Evolutionary conservation across 2,329 filamentous ascomycete genomes (phyloP), one percentile per base, ranked within the genome.

Genomic region (Claviceps fusiformis): DNA sequence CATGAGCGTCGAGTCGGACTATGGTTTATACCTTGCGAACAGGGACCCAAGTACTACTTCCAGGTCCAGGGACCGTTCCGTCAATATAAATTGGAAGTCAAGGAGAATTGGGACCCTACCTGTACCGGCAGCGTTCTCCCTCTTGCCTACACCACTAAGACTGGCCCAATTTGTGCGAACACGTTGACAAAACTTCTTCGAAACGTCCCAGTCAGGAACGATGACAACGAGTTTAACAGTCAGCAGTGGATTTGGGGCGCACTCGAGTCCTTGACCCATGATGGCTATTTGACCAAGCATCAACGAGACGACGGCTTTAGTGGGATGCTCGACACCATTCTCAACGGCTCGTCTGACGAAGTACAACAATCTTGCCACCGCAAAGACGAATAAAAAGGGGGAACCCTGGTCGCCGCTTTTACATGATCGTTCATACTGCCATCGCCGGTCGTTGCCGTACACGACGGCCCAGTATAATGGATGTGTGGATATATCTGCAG

Each of bases 291-390:
- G 24, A 54, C 46, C 33, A 54, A 52, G 44, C 43, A 55, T 41
- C 55, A 57, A 27, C 52, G 46, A 39, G 59, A 59, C 19, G 33
- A 55, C 2, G 54, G 57, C 39, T 58, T 60, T 48, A 53, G 58
- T 33, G 52, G 43, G 17, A 55, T 60, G 58, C 54, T 61, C 13
- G 55, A 57, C 47, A 55, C 53, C 19, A 50, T 61, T 44, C 56
- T 61, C 46, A 54, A 58, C 19, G 57, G 58, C 31, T 59, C 57
- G n/a, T 55, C 55, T 3, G 59, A 60, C 37, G 59, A 60, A 53
- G 37, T 53, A 39, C 51, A 53, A 3, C n/a, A 53, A 47, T 17
- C 51, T 37, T 44, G 11, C n/a, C 51, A 53, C 45, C 31, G 43
- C 41, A 53, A 44, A 19, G n/a, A 52, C 13, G 39, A 33, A 41